Evolutionary conservation across 228 moss, liverwort and hornwort genomes (phyloP).

Genomic region (Sphagnum fallax): DNA sequence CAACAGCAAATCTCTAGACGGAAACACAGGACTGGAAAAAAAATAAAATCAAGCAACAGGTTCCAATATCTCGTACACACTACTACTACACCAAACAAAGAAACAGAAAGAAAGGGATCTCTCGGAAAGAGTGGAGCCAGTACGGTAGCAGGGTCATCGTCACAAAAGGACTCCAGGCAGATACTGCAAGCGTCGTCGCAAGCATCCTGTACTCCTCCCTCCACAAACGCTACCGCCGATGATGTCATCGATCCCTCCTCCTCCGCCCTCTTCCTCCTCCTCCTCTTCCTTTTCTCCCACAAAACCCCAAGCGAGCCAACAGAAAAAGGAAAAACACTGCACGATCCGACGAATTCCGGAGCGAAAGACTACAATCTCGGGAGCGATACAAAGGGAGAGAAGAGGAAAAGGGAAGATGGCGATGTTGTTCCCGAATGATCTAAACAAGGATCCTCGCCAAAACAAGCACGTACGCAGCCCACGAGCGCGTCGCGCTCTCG

Average conservation of each 20-base stretch:
- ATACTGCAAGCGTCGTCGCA: conserved; percentile 90
- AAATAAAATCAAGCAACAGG: not conserved
- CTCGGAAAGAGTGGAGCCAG: not conserved
- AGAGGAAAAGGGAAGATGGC: too few species aligned
- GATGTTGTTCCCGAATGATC: too few species aligned
- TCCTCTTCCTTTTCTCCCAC: too few species aligned
- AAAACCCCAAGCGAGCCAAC: too few species aligned
- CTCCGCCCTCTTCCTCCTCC: not conserved
- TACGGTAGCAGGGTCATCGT: conserved; percentile 79
- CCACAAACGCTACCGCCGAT: conserved; percentile 85
- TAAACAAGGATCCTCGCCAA: too few species aligned
- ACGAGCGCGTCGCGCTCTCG: too few species aligned
- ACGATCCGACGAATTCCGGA: too few species aligned
- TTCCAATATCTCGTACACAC: not conserved
- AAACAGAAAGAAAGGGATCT: not conserved
- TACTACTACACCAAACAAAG: not conserved
- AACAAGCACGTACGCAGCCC: too few species aligned
- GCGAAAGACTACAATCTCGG: too few species aligned
- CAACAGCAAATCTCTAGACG: too few species aligned
- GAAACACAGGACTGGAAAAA: not conserved
- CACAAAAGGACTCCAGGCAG: conserved; percentile 78
- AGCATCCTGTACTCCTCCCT: conserved; percentile 82
- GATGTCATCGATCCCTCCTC: conserved; percentile 23
- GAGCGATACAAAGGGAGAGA: too few species aligned
- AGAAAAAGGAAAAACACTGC: too few species aligned